phyloP scores from a whole-genome alignment of 768 basidiomycete species.

The Chalciporus chontae region DNA sequence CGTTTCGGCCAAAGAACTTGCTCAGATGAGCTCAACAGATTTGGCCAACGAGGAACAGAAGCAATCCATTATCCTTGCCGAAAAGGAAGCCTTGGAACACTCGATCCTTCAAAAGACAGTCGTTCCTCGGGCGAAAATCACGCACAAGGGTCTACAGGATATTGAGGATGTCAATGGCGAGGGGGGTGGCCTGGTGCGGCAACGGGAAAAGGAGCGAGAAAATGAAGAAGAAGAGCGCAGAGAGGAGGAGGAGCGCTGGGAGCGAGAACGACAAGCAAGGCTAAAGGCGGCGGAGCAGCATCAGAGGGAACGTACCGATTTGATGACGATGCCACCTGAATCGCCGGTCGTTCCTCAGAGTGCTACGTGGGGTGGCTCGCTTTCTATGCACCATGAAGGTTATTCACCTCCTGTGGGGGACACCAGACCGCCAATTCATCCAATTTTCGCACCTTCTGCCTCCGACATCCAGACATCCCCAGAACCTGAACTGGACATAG shows the following conservation, averaged over 20 bases:
- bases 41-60: constrained; percentile 85
- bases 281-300: constrained; percentile 45
- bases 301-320: constrained; percentile 46
- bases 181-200: constrained; percentile 30
- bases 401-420: constrained; percentile 24
- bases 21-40: constrained; percentile 85
- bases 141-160: constrained; percentile 89
- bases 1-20: constrained; percentile 69
- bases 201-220: constrained; percentile 56
- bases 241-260: constrained; percentile 49
- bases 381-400: constrained; percentile 38
- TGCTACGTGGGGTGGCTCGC: constrained; percentile 60
- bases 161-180: constrained; percentile 78
- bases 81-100: constrained; percentile 79
- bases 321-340: constrained; percentile 68
- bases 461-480: constrained; percentile 38
- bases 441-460: constrained; percentile 34
- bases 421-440: constrained; percentile 29
- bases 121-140: constrained; percentile 74
- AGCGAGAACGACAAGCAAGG: constrained; percentile 65
- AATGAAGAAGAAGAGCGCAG: constrained; percentile 66
- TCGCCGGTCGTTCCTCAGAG: constrained; percentile 53
- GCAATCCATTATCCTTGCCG: constrained; percentile 75
- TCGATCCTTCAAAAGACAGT: constrained; percentile 74
- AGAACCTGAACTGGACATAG: constrained; percentile 68